A percentile compares a stretch with the other conserved stretches of the same genome.
phyloP scores from a whole-genome alignment of 441 rosid genomes.

The Gossypium trilobum region DNA sequence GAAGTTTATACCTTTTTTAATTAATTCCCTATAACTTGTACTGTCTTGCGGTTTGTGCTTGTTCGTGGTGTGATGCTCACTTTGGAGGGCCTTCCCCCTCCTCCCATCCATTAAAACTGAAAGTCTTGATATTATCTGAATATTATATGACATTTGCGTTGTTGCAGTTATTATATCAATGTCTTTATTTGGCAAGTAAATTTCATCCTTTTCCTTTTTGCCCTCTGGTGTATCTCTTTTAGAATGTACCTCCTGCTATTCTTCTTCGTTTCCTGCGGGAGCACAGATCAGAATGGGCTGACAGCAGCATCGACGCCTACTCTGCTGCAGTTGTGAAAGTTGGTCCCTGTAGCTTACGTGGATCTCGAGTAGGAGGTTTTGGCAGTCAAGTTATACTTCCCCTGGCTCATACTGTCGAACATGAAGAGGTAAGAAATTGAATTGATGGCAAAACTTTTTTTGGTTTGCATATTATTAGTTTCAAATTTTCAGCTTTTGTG shows the following conservation, averaged over 20 bases:
- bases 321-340: slow-evolving; percentile 89
- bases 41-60: neutral
- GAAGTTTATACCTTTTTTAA: neutral
- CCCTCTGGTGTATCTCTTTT: slow-evolving; percentile 17
- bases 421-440: slow-evolving; percentile 67
- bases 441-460: neutral
- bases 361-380: slow-evolving; percentile 68
- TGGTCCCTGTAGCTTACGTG: slow-evolving; percentile 71
- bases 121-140: neutral
- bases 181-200: neutral
- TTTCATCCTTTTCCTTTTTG: neutral
- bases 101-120: neutral
- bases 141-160: neutral
- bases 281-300: slow-evolving; percentile 98
- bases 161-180: neutral
- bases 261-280: slow-evolving; percentile 87
- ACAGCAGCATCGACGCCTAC: slow-evolving; percentile 82
- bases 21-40: neutral
- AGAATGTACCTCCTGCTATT: slow-evolving; percentile 93
- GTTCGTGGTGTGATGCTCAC: neutral
- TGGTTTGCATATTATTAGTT: neutral
- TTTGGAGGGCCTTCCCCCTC: neutral
- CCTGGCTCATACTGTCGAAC: slow-evolving; percentile 80
- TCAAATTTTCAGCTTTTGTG: neutral
- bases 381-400: slow-evolving; percentile 93